These are phyloP conservation scores for Verruconis gallopava DNA, from an alignment of 2,329 filamentous ascomycete species.

Conservation along the genomic window DNA sequence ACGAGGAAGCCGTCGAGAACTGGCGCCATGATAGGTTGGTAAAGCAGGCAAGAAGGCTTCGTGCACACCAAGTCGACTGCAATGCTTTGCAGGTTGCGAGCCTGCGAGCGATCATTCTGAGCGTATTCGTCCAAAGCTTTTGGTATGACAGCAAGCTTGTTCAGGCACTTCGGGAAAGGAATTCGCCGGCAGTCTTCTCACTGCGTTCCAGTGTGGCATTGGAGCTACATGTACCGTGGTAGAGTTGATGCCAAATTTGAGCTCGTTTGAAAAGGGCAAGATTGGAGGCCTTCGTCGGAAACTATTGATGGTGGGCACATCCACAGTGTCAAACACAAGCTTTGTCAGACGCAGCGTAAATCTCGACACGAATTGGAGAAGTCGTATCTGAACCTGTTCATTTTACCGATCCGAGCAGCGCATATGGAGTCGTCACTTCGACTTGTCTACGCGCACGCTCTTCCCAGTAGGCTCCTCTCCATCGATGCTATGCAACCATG, in stretches of 20 bases:
- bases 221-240: constrained; percentile 65
- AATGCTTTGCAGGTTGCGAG: constrained; percentile 62
- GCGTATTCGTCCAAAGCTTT: constrained; percentile 78
- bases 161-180: constrained; percentile 38
- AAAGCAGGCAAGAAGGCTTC: constrained; percentile 46
- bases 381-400: too few relatives aligned
- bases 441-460: too few relatives aligned
- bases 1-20: constrained; percentile 57
- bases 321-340: too few relatives aligned
- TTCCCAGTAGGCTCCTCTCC: too few relatives aligned
- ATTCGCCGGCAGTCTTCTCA: constrained; percentile 57
- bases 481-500: too few relatives aligned
- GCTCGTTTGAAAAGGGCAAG: constrained; percentile 68
- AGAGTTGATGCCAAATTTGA: constrained; percentile 59
- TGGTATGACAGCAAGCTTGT: constrained; percentile 73
- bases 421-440: too few relatives aligned
- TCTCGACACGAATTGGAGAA: too few relatives aligned
- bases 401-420: too few relatives aligned
- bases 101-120: constrained; percentile 59
- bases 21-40: constrained; percentile 50
- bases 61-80: constrained; percentile 53
- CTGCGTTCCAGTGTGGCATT: constrained; percentile 73
- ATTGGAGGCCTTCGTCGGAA: constrained; percentile 55
- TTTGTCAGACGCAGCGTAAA: too few relatives aligned
- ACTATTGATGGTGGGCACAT: constrained; percentile 23